These are phyloP conservation scores for Magnolia changhungtana DNA, from an alignment of 164 flowering plant genomes.

Conservation along the genomic window DNA sequence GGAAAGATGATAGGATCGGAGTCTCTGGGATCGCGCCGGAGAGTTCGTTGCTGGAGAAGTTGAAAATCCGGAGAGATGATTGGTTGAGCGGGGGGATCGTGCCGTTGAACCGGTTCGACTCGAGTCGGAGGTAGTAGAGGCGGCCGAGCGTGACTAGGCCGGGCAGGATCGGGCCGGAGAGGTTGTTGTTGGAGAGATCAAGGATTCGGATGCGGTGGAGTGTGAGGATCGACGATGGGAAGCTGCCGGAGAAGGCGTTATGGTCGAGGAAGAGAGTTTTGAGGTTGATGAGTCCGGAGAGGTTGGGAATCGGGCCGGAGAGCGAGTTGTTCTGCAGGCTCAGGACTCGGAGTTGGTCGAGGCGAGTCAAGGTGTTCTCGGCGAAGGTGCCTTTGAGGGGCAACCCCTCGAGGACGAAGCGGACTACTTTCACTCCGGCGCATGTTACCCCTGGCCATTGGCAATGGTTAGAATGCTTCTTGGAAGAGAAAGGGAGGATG, in stretches of 20 bases:
- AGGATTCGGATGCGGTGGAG: conserved; percentile 62
- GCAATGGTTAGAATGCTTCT: conserved; percentile 34
- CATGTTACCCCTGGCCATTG: conserved; percentile 72
- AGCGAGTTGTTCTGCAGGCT: conserved; percentile 73
- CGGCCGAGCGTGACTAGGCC: conserved; percentile 37
- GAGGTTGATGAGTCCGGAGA: conserved; percentile 57
- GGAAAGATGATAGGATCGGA: conserved; percentile 36
- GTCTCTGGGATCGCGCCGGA: conserved; percentile 72
- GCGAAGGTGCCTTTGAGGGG: conserved; percentile 51
- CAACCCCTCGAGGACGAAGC: conserved; percentile 44
- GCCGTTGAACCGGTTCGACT: conserved; percentile 60
- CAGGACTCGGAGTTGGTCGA: conserved; percentile 78
- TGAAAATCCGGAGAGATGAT: conserved; percentile 53
- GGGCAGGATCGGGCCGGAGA: conserved; percentile 54
- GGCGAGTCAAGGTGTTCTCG: conserved; percentile 42
- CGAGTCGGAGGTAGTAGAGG: conserved; percentile 53
- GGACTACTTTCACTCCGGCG: conserved; percentile 34
- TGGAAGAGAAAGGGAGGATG: conserved; percentile 39
- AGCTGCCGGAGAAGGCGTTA: conserved; percentile 59
- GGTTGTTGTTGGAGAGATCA: conserved; percentile 63
- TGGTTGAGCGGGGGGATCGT: conserved; percentile 71
- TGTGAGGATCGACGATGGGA: conserved; percentile 55
- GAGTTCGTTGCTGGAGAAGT: conserved; percentile 63
- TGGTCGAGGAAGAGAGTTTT: conserved; percentile 65
- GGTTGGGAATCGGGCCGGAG: conserved; percentile 73